Evolutionary conservation across 805 yeast species (phyloP).

Genomic region (Yarrowia porcina): DNA sequence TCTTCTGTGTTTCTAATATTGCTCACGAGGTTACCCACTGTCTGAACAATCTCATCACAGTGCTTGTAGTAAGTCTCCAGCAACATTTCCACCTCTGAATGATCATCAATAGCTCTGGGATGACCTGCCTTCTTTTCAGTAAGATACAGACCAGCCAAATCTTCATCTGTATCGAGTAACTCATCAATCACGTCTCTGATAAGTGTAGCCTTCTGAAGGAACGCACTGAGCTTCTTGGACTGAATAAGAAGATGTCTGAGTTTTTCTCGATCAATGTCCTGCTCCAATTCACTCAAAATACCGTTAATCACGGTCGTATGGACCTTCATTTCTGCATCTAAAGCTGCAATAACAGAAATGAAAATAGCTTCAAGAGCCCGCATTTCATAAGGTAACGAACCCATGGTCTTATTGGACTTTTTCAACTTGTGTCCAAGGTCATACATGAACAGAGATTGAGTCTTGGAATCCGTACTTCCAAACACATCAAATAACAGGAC

Average conservation of each 20-base stretch:
- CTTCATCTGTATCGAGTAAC: conserved; percentile 82
- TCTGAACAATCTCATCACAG: conserved; percentile 90
- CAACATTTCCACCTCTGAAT: conserved; percentile 78
- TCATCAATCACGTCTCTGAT: conserved; percentile 85
- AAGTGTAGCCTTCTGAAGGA: conserved; percentile 76
- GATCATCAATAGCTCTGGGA: conserved; percentile 39
- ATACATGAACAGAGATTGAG: conserved; percentile 73
- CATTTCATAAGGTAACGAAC: conserved; percentile 77
- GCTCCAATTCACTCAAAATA: conserved; percentile 73
- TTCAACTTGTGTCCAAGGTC: conserved; percentile 71
- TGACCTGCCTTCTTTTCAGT: conserved; percentile 46
- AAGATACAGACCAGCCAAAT: conserved; percentile 73
- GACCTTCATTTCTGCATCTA: conserved; percentile 83
- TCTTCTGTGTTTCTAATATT: conserved; percentile 92
- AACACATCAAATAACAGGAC: conserved; percentile 83
- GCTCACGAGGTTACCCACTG: conserved; percentile 73
- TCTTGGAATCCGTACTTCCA: conserved; percentile 55
- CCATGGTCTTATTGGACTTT: conserved; percentile 37
- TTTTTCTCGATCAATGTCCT: conserved; percentile 74
- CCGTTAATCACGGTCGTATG: conserved; percentile 73
- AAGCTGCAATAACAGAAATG: conserved; percentile 70
- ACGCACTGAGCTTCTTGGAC: conserved; percentile 77
- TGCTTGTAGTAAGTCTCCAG: conserved; percentile 87
- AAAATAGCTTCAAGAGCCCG: conserved; percentile 86
- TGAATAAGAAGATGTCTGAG: conserved; percentile 76